Evolutionary conservation across 192 early-diverging fungal genomes (phyloP).

Genomic region (Fimicolochytrium jonesii): DNA sequence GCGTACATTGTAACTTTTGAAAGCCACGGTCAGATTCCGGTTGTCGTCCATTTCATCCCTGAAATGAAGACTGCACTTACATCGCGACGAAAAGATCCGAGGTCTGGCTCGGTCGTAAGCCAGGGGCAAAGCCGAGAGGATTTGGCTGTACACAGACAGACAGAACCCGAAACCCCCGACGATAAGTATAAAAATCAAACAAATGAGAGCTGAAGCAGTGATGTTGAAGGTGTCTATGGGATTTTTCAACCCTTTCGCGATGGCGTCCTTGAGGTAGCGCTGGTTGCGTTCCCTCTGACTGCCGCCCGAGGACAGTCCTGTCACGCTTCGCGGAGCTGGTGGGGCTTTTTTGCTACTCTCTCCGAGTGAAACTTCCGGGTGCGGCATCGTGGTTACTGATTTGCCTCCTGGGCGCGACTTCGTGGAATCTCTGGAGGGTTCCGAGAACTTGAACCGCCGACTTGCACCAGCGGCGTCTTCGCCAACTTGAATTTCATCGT

Average conservation of each 20-base stretch:
- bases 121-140: neutral
- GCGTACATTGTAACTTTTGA: too few species aligned
- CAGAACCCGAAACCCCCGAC: neutral
- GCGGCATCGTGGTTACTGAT: too few species aligned
- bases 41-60: too few species aligned
- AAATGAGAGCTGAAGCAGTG: neutral
- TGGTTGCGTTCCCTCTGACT: neutral
- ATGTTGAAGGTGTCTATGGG: neutral
- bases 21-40: too few species aligned
- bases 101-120: neutral
- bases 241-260: neutral
- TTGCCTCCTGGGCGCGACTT: too few species aligned
- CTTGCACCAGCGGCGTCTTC: neutral
- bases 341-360: too few species aligned
- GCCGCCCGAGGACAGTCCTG: neutral
- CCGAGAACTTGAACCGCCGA: too few species aligned
- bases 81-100: neutral
- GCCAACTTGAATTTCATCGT: neutral
- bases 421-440: too few species aligned
- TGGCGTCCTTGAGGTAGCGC: neutral
- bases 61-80: too few species aligned
- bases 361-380: too few species aligned
- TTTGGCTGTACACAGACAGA: neutral
- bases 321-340: neutral
- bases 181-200: neutral